phyloP scores from a whole-genome alignment of 305 asterid species.

The Salvia sclarea region DNA sequence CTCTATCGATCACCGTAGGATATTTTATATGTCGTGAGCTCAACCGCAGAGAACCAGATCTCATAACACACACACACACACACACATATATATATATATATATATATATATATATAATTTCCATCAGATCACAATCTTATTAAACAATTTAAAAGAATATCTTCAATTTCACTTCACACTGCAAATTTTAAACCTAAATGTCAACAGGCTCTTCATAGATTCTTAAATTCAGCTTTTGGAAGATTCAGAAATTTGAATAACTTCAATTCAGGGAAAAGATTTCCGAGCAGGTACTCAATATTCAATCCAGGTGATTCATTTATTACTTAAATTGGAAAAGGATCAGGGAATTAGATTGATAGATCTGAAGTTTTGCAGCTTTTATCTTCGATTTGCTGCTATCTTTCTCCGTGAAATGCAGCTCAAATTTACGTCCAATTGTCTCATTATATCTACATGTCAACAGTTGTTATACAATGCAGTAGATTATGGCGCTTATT shows the following conservation, averaged over 20 bases:
- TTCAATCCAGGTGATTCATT: slow-evolving; percentile 43
- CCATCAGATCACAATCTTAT: slow-evolving; percentile 31
- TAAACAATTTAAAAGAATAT: not conserved
- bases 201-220: not conserved
- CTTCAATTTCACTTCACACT: slow-evolving; percentile 27
- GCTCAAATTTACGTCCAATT: slow-evolving; percentile 22
- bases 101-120: not conserved
- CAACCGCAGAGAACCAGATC: slow-evolving; percentile 30
- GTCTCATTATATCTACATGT: slow-evolving; percentile 8
- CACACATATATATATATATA: no score
- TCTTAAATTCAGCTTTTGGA: not conserved
- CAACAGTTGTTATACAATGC: slow-evolving; percentile 28
- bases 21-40: slow-evolving; percentile 1
- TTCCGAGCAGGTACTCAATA: slow-evolving; percentile 29
- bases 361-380: slow-evolving; percentile 38
- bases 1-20: no score
- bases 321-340: slow-evolving; percentile 15
- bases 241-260: slow-evolving; percentile 14
- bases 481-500: slow-evolving; percentile 7
- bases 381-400: not conserved
- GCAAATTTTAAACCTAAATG: slow-evolving; percentile 19
- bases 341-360: not conserved
- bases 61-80: no score
- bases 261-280: slow-evolving; percentile 6
- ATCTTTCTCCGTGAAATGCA: slow-evolving; percentile 23